Evolutionary conservation across 768 basidiomycete species (phyloP).

Genomic region (Mycena vulgaris): DNA sequence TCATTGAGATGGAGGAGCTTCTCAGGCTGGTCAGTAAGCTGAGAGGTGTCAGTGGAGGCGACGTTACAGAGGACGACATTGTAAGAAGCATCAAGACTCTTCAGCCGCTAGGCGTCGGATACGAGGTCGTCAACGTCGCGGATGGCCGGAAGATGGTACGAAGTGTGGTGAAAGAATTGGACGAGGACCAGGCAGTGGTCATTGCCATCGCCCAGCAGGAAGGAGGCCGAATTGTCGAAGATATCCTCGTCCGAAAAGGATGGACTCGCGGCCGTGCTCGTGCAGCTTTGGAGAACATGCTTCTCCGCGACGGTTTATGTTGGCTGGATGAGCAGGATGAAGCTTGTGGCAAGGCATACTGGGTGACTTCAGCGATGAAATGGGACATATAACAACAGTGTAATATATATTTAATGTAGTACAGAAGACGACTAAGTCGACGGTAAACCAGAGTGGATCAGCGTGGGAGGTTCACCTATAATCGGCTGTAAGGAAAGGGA

Average conservation of each 20-base stretch:
- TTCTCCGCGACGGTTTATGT: constrained; percentile 90
- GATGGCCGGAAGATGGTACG: constrained; percentile 83
- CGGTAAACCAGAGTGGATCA: background rate
- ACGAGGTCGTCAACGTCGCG: constrained; percentile 85
- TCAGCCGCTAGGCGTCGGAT: constrained; percentile 92
- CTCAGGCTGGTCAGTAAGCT: constrained; percentile 84
- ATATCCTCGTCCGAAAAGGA: constrained; percentile 72
- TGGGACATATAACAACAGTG: constrained; percentile 70
- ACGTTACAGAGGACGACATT: constrained; percentile 90
- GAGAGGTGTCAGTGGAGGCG: constrained; percentile 76
- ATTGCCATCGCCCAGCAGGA: constrained; percentile 80
- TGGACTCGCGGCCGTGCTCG: constrained; percentile 88
- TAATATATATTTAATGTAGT: constrained; percentile 12
- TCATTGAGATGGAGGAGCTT: constrained; percentile 92
- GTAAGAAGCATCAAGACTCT: constrained; percentile 88
- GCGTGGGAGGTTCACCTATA: constrained; percentile 9
- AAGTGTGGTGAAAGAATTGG: constrained; percentile 91
- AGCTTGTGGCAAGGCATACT: constrained; percentile 76
- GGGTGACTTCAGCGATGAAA: constrained; percentile 90
- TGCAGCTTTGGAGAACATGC: constrained; percentile 90
- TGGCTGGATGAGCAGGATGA: constrained; percentile 96
- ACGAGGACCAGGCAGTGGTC: constrained; percentile 89
- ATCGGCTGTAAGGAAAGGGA: background rate
- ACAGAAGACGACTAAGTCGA: background rate
- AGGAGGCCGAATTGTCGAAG: constrained; percentile 80